These are phyloP conservation scores for Aspergillus alliaceus DNA, from an alignment of 2,329 filamentous ascomycete genomes.

Conservation along the genomic window DNA sequence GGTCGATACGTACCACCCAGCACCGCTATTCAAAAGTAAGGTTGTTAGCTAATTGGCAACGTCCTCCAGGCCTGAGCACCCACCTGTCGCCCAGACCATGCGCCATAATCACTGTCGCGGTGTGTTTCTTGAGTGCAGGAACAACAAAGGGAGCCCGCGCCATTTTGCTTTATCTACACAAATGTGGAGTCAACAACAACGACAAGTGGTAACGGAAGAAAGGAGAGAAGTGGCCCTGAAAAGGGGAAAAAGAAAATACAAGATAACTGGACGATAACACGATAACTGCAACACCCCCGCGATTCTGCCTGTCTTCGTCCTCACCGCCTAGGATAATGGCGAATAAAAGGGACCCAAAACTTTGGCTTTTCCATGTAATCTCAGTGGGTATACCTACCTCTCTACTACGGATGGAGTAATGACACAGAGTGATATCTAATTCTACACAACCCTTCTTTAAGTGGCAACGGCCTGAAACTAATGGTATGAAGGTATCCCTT, in stretches of 20 bases:
- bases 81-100: conserved; percentile 91
- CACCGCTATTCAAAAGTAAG: conserved; percentile 40
- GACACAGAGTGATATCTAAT: background rate
- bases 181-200: background rate
- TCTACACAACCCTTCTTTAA: background rate
- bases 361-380: too few relatives aligned
- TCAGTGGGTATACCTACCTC: background rate
- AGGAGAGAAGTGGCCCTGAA: background rate
- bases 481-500: background rate
- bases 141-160: conserved; percentile 65
- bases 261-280: background rate
- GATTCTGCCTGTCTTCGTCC: background rate
- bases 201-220: background rate
- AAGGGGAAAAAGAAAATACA: background rate
- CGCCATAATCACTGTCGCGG: conserved; percentile 89
- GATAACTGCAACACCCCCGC: background rate
- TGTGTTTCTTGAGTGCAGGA: conserved; percentile 78
- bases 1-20: conserved; percentile 42
- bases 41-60: background rate
- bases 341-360: too few relatives aligned
- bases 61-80: conserved; percentile 12
- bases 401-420: too few relatives aligned
- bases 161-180: conserved; percentile 33
- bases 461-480: background rate
- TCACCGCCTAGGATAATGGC: background rate